phyloP scores from a whole-genome alignment of 805 yeast genomes.

The Cyberlindnera galapagoensis region DNA sequence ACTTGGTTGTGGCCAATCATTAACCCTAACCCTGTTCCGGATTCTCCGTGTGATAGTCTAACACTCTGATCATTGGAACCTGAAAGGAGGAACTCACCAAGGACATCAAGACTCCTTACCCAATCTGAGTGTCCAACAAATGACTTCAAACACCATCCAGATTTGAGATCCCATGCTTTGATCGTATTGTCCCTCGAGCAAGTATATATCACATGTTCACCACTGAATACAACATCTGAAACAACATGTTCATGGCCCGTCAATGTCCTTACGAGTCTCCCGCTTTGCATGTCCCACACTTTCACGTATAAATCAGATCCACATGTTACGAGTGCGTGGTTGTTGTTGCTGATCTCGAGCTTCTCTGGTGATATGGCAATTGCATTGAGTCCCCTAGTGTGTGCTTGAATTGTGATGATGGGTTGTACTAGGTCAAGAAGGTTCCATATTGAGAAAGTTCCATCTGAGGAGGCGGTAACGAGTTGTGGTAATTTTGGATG shows the following conservation, averaged over 20 bases:
- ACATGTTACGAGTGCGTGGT: constrained; percentile 36
- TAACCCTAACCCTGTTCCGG: constrained; percentile 62
- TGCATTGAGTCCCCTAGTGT: constrained; percentile 60
- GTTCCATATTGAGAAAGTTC: constrained; percentile 70
- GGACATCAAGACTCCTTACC: constrained; percentile 63
- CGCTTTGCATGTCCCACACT: constrained; percentile 59
- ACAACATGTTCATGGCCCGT: constrained; percentile 87
- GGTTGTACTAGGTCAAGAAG: constrained; percentile 52
- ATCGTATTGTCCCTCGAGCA: constrained; percentile 60
- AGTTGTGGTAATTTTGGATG: constrained; percentile 71
- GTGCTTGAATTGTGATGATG: constrained; percentile 61
- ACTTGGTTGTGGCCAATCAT: constrained; percentile 81
- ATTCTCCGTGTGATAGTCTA: constrained; percentile 55
- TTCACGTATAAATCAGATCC: constrained; percentile 52
- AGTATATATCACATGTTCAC: constrained; percentile 42
- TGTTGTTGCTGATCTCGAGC: constrained; percentile 16
- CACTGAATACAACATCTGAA: constrained; percentile 52
- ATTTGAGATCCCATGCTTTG: constrained; percentile 57
- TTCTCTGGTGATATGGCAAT: constrained; percentile 48
- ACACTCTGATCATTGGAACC: constrained; percentile 77
- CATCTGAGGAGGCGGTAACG: constrained; percentile 60
- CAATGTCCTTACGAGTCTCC: constrained; percentile 52
- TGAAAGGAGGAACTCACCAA: constrained; percentile 49
- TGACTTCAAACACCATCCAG: constrained; percentile 62
- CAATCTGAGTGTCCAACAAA: constrained; percentile 83